Evolutionary conservation across 2,329 filamentous ascomycete species (phyloP), one percentile per base, ranked within the genome.

Genomic region (Hyphodiscus sp.): DNA sequence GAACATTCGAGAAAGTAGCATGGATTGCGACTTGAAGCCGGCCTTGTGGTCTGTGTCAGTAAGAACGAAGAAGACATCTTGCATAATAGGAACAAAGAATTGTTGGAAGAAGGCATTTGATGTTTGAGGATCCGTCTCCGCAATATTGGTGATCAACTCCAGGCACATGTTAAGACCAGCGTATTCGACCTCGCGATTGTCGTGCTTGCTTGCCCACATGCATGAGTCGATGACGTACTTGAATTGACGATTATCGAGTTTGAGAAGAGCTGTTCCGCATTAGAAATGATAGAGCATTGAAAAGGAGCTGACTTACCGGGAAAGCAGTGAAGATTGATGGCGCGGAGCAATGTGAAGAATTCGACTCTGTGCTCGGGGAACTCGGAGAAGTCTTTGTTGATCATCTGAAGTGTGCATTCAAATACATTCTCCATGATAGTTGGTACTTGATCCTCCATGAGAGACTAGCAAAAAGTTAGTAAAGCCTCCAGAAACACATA

Each of bases 161-260:
- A 96, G 83, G 71, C 92, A 97, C 94, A 99, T 99, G 72, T 91
- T 94, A 57, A 99, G 82, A 56, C 94, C 94, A 41, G 94, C 95
- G 62, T 89, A 90, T 73, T 99, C 94, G 29, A 99, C 94, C 68
- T 96, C 91, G 56, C 94, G 88, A 74, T 99, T 99, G 75, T 99
- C 94, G 72, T 99, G 94, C 77, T 99, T 99, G 77, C 92, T 96
- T n/a, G 95, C 94, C 95, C 94, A 99, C 80, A 97, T 91, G 78
- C 95, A 99, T 38, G 92, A 95, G 71, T 99, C 94, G 62, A 99
- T 97, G 65, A 99, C 91, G 68, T 97, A 95, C 75, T 99, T 99
- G 83, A 99, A 99, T 68, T 96, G 94, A 55, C 90, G 85, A 66
- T 89, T 92, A 69, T 99, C 92, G 33, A 99, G 83, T 72, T 95